Evolutionary conservation across 345 rosid genomes (phyloP), one percentile per base, ranked within the genome.

Genomic region (Dipteronia sinensis): DNA sequence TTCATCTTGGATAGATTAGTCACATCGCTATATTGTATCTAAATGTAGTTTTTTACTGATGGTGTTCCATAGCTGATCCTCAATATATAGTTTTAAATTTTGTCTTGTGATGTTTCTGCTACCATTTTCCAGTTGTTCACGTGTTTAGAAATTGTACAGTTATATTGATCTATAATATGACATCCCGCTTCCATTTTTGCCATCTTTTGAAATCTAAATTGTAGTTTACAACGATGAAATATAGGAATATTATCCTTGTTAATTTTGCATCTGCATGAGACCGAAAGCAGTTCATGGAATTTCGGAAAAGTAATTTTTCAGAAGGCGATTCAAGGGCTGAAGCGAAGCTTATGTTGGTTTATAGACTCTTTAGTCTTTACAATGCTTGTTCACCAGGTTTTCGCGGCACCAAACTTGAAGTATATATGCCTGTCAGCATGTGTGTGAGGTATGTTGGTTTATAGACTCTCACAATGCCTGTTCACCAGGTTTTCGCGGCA

Each of bases 121-220:
- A 63, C 62, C 51, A 27, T 59, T 65, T 77, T 68, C 62, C 62
- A 47, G 40, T 58, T 75, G 74, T 77, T 73, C 67, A 55, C 27
- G 59, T 65, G 25, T 6, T 62, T 51, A 46, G 23, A 73, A 4
- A 34, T 58, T 81, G 83, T 83, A 72, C 38, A 79, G 76, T 58
- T 71, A 22, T 72, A n/a, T 13, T 17, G 61, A 68, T 62, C 7
- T 44, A 27, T 27, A 31, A 8, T n/a, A 19, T 47, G 25, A 27
- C 9, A 17, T 10, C 20, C 47, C 8, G 70, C 11, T 59, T 29
- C 42, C 22, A 25, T 40, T 73, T 58, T 73, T 29, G 5, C 56
- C 12, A 19, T 78, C 72, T 74, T 80, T 71, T 34, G 38, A n/a
- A 56, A 3, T 56, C 29, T 16, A 12, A 1, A 34, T 5, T 34